Conservation (phyloP, 257 asterid genomes). For the Linderniella brevidens region DNA sequence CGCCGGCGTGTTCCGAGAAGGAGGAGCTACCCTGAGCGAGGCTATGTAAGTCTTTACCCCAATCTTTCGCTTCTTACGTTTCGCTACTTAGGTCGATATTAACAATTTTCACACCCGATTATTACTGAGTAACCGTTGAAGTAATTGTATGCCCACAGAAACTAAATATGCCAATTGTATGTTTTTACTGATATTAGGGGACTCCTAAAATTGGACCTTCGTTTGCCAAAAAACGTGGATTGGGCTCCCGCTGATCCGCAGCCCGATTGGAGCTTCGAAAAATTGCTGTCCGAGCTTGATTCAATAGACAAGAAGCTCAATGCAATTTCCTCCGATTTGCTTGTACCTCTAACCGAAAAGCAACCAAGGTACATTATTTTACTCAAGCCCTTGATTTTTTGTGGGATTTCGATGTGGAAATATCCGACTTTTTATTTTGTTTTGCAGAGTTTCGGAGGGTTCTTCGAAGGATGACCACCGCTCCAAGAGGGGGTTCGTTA, state of each 20-base stretch:
- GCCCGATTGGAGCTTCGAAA: conserved; percentile 75
- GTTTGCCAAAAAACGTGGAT: conserved; percentile 23
- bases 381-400: too few species aligned
- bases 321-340: conserved; percentile 11
- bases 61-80: too few species aligned
- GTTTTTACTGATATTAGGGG: conserved; percentile 28
- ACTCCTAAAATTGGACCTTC: conserved; percentile 30
- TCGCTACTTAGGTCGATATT: too few species aligned
- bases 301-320: conserved; percentile 31
- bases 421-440: not conserved
- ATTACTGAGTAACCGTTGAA: not conserved
- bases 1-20: too few species aligned
- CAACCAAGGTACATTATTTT: conserved; percentile 26
- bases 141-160: not conserved
- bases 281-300: conserved; percentile 43
- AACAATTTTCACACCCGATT: too few species aligned
- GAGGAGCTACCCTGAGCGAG: too few species aligned
- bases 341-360: conserved; percentile 27
- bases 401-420: too few species aligned
- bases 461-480: conserved; percentile 18
- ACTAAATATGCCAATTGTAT: not conserved
- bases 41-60: too few species aligned
- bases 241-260: conserved; percentile 60
- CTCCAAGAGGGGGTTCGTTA: conserved; percentile 30
- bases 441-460: conserved; percentile 26